Evolutionary conservation across 768 basidiomycete species (phyloP), one percentile per base, ranked within the genome.

Genomic region (Chiua virens): DNA sequence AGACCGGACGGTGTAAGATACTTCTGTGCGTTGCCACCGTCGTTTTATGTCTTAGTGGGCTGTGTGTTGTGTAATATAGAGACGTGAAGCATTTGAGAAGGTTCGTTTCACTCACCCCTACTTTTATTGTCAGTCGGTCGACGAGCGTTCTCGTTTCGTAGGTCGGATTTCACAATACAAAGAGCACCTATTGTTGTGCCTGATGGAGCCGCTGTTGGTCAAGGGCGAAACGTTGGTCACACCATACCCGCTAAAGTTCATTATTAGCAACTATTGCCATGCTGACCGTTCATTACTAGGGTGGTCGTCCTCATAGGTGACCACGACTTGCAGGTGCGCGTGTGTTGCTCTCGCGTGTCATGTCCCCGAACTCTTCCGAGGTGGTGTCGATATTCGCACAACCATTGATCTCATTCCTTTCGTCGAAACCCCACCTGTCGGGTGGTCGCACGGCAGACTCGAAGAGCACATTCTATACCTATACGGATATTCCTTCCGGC

Each of bases 1-100:
- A 36, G 92, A 95, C 64, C 65, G 60, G 55, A 82, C 79, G 36
- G 72, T 85, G 3, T 92, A 94, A 61, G 87, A 88, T 53, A 86
- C 92, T 3, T 92, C 92, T 18, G 91, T 92, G 65, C 43, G 53
- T 43, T 25, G 41, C 49, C 28, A 10, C 18, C 15, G 22, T 18
- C 13, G 28, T 10, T 42, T 9, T 5, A 8, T 8, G 20, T 21
- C 37, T 38, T 54, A 37, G 48, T 17, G 28, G 50, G 23, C 18
- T 47, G 11, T 10, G n/a, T 1, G 22, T n/a, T 15, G 18, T 13
- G 4, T 8, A n/a, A n/a, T 17, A 8, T n/a, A 93, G 92, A 73
- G 93, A 47, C 78, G 92, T 38, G 92, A 95, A 72, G 92, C 92
- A 0, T 93, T 82, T 52, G 93, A 96, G 69, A 92, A 96, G 81